Evolutionary conservation across 2,329 filamentous ascomycete species (phyloP).

Genomic region (Alternaria solani): DNA sequence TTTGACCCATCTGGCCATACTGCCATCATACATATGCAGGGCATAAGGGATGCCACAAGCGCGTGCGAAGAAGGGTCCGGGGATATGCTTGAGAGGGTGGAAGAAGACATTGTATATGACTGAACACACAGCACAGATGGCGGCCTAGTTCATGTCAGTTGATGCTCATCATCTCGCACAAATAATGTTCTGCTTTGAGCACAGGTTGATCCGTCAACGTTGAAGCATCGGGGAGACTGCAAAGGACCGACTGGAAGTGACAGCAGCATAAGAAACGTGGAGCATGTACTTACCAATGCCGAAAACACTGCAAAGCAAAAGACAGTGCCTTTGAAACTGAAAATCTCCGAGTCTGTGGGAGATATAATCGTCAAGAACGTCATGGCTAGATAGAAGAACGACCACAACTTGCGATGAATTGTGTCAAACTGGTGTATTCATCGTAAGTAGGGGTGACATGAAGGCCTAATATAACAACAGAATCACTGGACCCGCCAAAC

Average conservation of each 20-base stretch:
- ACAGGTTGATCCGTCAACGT: neutral
- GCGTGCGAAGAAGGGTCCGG: conserved; percentile 51
- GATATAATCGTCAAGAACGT: neutral
- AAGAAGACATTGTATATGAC: conserved; percentile 53
- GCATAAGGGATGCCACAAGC: conserved; percentile 46
- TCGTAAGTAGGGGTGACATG: neutral
- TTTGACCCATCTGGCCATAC: conserved; percentile 33
- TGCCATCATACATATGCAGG: conserved; percentile 36
- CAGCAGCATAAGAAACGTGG: neutral
- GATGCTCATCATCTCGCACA: neutral
- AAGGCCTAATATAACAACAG: neutral
- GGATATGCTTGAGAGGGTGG: conserved; percentile 54
- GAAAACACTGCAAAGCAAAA: neutral
- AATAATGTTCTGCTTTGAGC: neutral
- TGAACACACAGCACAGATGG: conserved; percentile 21
- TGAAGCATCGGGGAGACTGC: neutral
- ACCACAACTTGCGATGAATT: neutral
- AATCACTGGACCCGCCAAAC: neutral
- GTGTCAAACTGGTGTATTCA: neutral
- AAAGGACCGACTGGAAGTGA: neutral
- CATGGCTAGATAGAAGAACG: neutral
- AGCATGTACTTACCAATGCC: neutral
- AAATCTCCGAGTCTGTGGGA: neutral
- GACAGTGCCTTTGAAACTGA: neutral
- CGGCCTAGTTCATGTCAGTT: conserved; percentile 16